Conservation (phyloP, 805 yeast species). For the Candida hispaniensis region DNA sequence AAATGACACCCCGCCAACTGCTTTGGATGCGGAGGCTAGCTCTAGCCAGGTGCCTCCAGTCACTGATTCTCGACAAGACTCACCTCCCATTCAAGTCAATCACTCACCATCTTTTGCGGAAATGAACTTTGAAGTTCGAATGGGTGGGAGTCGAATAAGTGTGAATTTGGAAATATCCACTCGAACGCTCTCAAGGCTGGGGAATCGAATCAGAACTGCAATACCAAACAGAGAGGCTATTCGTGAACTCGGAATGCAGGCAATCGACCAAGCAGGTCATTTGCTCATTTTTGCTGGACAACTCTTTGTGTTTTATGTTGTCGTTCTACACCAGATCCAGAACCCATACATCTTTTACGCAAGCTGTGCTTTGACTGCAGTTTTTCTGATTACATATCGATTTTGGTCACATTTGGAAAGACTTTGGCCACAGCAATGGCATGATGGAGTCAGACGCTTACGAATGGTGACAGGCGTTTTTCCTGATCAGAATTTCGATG, state of each 20-base stretch:
- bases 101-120: too few relatives aligned
- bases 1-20: too few relatives aligned
- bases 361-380: conserved; percentile 6
- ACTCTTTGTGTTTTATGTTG: conserved; percentile 12
- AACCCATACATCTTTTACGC: conserved; percentile 14
- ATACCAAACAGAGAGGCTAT: conserved; percentile 6
- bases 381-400: conserved; percentile 8
- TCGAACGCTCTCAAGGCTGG: too few relatives aligned
- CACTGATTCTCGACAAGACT: too few relatives aligned
- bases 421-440: conserved; percentile 8
- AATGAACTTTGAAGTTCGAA: too few relatives aligned
- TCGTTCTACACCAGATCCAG: conserved; percentile 10
- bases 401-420: conserved; percentile 11
- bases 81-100: too few relatives aligned
- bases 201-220: conserved; percentile 2
- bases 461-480: conserved; percentile 9
- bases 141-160: too few relatives aligned
- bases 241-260: conserved; percentile 2
- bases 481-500: conserved; percentile 13
- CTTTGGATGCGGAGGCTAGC: too few relatives aligned
- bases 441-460: conserved; percentile 7
- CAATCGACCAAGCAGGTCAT: conserved; percentile 3
- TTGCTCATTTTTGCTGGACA: conserved; percentile 6
- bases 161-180: too few relatives aligned
- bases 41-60: too few relatives aligned